Evolutionary conservation across 208 protist species (phyloP).

Genomic region (Zelonia costaricensis): DNA sequence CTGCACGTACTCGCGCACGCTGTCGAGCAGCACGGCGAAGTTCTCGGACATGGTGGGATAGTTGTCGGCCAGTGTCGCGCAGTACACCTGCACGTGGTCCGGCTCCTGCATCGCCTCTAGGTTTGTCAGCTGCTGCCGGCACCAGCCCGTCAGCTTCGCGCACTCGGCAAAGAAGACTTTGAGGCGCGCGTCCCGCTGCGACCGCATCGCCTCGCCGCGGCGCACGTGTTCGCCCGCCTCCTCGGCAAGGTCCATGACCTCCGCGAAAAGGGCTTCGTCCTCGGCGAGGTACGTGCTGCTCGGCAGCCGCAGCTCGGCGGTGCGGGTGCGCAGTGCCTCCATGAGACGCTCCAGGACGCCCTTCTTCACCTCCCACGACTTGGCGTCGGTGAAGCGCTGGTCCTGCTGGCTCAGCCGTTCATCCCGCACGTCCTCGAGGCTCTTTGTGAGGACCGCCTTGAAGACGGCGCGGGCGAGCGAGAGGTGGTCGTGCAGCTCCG

Average conservation of each 20-base stretch:
- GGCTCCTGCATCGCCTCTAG: constrained; percentile 86
- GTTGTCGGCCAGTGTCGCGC: constrained; percentile 72
- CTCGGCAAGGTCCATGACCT: constrained; percentile 43
- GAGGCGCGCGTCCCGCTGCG: constrained; percentile 41
- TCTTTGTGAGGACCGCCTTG: constrained; percentile 42
- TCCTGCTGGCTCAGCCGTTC: constrained; percentile 47
- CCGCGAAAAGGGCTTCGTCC: constrained; percentile 38
- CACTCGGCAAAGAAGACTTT: constrained; percentile 54
- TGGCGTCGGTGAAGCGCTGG: constrained; percentile 40
- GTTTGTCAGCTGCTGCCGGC: constrained; percentile 85
- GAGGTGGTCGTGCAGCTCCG: constrained; percentile 58
- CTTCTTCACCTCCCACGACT: constrained; percentile 40
- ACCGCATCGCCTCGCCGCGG: constrained; percentile 26
- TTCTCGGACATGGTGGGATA: constrained; percentile 85
- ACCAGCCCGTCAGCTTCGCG: constrained; percentile 76
- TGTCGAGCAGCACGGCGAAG: constrained; percentile 64
- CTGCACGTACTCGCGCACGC: constrained; percentile 53
- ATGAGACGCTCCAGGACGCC: constrained; percentile 24
- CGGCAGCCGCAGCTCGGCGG: constrained; percentile 16
- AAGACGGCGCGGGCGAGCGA: constrained; percentile 45
- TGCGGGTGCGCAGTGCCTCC: constrained; percentile 25
- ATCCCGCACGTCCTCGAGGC: constrained; percentile 47
- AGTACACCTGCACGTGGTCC: constrained; percentile 89
- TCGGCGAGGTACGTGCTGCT: constrained; percentile 19
- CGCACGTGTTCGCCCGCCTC: constrained; percentile 41